Evolutionary conservation across 805 yeast species (phyloP).

Genomic region (Geotrichum ghanense): DNA sequence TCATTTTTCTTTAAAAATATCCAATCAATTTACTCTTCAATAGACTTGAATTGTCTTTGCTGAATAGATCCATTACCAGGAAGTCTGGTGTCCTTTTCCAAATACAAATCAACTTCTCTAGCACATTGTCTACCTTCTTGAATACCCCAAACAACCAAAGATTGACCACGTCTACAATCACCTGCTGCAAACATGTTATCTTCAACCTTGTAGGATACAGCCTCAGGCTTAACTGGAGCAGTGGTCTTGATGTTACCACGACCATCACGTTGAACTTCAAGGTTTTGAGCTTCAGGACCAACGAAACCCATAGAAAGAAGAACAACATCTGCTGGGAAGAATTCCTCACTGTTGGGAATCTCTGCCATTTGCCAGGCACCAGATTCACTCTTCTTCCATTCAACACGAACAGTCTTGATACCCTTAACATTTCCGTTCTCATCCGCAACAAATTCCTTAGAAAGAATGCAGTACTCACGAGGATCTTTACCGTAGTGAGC

Average conservation of each 20-base stretch:
- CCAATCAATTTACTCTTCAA: neutral
- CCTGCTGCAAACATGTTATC: constrained; percentile 89
- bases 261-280: constrained; percentile 53
- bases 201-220: constrained; percentile 51
- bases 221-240: constrained; percentile 41
- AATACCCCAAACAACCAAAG: constrained; percentile 97
- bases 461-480: constrained; percentile 88
- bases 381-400: constrained; percentile 89
- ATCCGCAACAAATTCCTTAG: constrained; percentile 92
- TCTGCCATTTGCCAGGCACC: constrained; percentile 99
- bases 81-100: constrained; percentile 68
- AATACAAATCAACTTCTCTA: constrained; percentile 70
- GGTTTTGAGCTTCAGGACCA: constrained; percentile 84
- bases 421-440: constrained; percentile 93
- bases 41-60: constrained; percentile 48
- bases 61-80: constrained; percentile 94
- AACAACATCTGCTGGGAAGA: constrained; percentile 90
- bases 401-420: constrained; percentile 91
- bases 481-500: constrained; percentile 96
- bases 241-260: constrained; percentile 70
- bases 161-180: constrained; percentile 98
- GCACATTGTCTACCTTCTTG: constrained; percentile 99
- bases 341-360: constrained; percentile 87
- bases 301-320: constrained; percentile 94
- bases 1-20: too few species aligned